Conservation (phyloP, 345 rosid genomes). For the Conringia planisiliqua region DNA sequence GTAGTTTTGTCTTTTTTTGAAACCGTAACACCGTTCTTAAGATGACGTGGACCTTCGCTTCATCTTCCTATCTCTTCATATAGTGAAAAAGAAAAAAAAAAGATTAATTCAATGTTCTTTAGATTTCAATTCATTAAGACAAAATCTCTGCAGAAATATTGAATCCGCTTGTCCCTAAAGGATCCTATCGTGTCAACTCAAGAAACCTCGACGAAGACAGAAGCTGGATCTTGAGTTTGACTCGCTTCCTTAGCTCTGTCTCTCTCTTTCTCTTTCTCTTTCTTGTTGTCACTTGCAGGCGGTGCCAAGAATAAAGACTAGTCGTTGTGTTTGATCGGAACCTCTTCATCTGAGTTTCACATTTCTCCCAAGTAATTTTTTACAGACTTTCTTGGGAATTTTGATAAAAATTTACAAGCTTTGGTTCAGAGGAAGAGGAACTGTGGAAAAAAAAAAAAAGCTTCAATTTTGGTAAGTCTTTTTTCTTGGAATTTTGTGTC, state of each 20-base stretch:
- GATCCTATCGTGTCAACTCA: slow-evolving; percentile 18
- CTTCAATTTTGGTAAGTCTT: slow-evolving; percentile 17
- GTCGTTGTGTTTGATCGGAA: slow-evolving; percentile 19
- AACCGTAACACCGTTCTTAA: slow-evolving; percentile 23
- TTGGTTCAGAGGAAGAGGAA: background rate
- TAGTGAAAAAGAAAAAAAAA: background rate
- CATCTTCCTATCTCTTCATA: slow-evolving; percentile 25
- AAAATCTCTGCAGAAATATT: slow-evolving; percentile 16
- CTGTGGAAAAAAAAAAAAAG: background rate
- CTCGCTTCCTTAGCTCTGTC: background rate
- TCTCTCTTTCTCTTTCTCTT: background rate
- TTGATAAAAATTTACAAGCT: background rate
- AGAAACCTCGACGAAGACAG: slow-evolving; percentile 25
- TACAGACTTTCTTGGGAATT: slow-evolving; percentile 5
- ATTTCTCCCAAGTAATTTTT: background rate
- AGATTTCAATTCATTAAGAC: slow-evolving; percentile 20
- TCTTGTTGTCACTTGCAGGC: slow-evolving; percentile 31
- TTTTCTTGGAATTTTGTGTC: background rate
- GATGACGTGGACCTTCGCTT: slow-evolving; percentile 29
- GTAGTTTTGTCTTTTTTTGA: slow-evolving; percentile 27
- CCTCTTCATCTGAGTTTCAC: slow-evolving; percentile 15
- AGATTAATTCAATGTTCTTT: slow-evolving; percentile 1
- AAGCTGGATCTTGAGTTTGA: slow-evolving; percentile 35
- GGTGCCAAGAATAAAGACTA: background rate
- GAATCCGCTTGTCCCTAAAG: slow-evolving; percentile 19